Conservation (phyloP, 805 yeast species). For the Metschnikowia similis region DNA sequence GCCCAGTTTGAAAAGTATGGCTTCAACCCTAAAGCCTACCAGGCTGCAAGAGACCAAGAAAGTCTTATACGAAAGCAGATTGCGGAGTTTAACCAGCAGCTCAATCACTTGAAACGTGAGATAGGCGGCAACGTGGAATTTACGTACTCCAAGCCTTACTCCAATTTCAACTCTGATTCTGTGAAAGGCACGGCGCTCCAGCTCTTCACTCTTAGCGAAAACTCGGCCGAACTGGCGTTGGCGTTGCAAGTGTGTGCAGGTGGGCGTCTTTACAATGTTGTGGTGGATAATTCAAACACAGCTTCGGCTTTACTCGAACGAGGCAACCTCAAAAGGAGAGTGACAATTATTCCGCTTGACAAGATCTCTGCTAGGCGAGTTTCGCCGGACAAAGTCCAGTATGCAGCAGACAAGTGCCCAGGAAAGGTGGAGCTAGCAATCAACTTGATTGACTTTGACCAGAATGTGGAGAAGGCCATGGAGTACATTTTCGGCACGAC, state of each 20-base stretch:
- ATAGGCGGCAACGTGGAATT: conserved; percentile 70
- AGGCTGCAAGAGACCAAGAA: conserved; percentile 46
- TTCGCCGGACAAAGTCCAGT: conserved; percentile 45
- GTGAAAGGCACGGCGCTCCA: conserved; percentile 92
- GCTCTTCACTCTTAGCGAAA: conserved; percentile 59
- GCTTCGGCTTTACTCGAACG: conserved; percentile 79
- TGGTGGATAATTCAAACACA: conserved; percentile 81
- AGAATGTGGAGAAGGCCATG: conserved; percentile 75
- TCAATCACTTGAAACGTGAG: conserved; percentile 55
- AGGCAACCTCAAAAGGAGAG: conserved; percentile 75
- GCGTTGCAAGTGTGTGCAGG: conserved; percentile 96
- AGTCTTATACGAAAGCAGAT: conserved; percentile 18
- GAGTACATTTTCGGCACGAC: conserved; percentile 86
- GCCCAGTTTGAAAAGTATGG: conserved; percentile 49
- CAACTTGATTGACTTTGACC: conserved; percentile 70
- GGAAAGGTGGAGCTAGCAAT: conserved; percentile 87
- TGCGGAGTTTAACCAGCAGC: conserved; percentile 37
- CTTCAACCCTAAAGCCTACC: conserved; percentile 45
- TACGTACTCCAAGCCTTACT: conserved; percentile 59
- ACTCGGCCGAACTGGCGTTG: conserved; percentile 56
- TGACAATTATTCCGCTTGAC: conserved; percentile 88
- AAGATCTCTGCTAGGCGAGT: conserved; percentile 66
- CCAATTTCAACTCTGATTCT: conserved; percentile 53
- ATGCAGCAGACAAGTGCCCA: conserved; percentile 77
- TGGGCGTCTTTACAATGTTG: conserved; percentile 80